Conservation (phyloP, 768 basidiomycete genomes). For the Boletus huronensis region DNA sequence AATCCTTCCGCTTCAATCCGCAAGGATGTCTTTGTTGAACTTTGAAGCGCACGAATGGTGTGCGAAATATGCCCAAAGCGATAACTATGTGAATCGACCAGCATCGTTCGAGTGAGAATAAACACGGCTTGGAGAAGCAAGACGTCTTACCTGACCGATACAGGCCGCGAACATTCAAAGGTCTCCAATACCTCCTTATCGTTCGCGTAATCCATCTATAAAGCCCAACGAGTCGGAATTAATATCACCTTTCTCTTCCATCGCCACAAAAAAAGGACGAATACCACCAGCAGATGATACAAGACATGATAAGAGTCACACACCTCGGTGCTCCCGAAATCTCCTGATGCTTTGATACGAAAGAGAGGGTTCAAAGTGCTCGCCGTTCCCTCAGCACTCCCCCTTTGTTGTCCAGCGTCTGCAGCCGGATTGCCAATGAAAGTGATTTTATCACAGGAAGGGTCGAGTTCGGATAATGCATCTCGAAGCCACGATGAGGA, state of each 20-base stretch:
- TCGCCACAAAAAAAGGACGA: not conserved
- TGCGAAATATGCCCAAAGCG: constrained; percentile 73
- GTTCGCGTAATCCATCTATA: constrained; percentile 93
- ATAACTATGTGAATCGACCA: constrained; percentile 52
- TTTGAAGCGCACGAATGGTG: constrained; percentile 71
- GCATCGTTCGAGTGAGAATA: not conserved
- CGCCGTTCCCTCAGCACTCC: not conserved
- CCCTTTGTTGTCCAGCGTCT: constrained; percentile 20
- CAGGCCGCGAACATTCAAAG: constrained; percentile 70
- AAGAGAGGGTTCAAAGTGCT: constrained; percentile 53
- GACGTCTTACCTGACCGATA: constrained; percentile 64
- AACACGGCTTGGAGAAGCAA: not conserved
- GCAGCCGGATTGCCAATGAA: constrained; percentile 72
- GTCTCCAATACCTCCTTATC: constrained; percentile 88
- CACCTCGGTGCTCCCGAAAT: constrained; percentile 85
- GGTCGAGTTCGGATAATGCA: constrained; percentile 86
- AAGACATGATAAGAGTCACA: constrained; percentile 3
- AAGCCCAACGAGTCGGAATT: not conserved
- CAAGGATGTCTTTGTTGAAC: constrained; percentile 83
- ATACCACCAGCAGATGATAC: not conserved
- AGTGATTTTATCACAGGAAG: constrained; percentile 81
- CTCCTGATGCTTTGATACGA: constrained; percentile 75
- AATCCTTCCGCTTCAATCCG: constrained; percentile 81
- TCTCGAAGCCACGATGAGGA: constrained; percentile 92
- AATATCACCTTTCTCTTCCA: not conserved